Base-by-base conservation (phyloP, 202 grass and related monocot species). In the Digitaria exilis region DNA sequence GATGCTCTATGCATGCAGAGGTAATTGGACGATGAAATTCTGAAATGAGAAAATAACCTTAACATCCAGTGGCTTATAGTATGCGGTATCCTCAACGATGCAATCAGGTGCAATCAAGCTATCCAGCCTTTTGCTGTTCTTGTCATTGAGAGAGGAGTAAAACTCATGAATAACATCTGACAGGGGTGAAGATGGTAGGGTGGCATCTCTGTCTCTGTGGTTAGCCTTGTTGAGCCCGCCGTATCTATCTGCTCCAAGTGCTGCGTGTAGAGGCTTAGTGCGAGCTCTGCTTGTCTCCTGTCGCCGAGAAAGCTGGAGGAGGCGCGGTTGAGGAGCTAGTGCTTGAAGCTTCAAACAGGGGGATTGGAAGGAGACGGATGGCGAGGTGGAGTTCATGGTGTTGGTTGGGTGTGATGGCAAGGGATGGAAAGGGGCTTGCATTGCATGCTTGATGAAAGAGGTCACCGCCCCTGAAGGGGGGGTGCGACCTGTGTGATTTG, bases 81-180 rank as follows among this genome's bases (percentile, higher is more conserved):
- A 93, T 18, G 87, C 41, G 30, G 69, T 65, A 65, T 93, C 88
- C 58, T 93, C 84, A 13, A 95, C 77, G 35, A 85, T 45, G 45
- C 95, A 98, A 54, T 81, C 76, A 69, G 87, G 52, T 29, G 87
- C 80, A 78, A 91, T 69, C 14, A 98, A 67, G 77, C 87, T 90
- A 70, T 83, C 21, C 65, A 98, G 65, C 65, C 77, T 77, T 84
- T 71, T 83, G 16, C 70, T 74, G 71, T 98, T 85, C 78, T 87
- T 95, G 30, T 65, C 71, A 76, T 98, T 98, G 56, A 98, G 70
- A 69, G 82, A 83, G 35, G 84, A 82, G 48, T 95, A 98, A 32
- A 98, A 91, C 65, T 86, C 83, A 21, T 82, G 77, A 82, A 95
- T 50, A 31, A 88, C 51, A 67, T 78, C 63, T 25, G 82, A 65